A percentile compares a stretch with the other conserved stretches of the same genome.
Evolutionary conservation across 2,329 filamentous ascomycete species (phyloP).

Genomic region (Monilinia fructicola): DNA sequence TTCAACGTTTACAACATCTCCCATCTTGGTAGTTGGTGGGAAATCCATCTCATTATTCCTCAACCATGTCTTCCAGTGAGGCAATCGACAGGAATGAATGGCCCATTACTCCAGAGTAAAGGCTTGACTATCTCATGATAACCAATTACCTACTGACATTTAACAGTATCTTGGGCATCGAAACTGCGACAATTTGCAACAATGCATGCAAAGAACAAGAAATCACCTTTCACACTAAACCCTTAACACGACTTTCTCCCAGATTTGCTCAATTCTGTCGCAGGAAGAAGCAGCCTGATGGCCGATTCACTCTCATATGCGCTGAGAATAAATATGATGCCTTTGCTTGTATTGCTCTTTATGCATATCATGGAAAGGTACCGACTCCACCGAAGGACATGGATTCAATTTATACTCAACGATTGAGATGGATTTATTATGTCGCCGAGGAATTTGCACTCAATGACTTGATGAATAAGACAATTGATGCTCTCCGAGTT

Average conservation of each 20-base stretch:
- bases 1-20: background rate
- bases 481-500: constrained; percentile 3
- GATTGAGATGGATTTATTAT: constrained; percentile 13
- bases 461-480: constrained; percentile 14
- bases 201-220: background rate
- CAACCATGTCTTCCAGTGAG: background rate
- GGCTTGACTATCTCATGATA: background rate
- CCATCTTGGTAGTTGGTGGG: background rate
- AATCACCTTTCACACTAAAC: constrained; percentile 17
- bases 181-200: constrained; percentile 9
- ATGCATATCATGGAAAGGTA: constrained; percentile 16
- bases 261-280: constrained; percentile 12
- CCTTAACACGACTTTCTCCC: constrained; percentile 11
- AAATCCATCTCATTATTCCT: background rate
- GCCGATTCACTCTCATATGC: constrained; percentile 10
- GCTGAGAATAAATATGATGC: constrained; percentile 5
- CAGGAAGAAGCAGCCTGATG: background rate
- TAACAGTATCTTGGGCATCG: constrained; percentile 8
- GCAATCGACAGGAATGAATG: constrained; percentile 4
- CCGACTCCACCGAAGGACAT: constrained; percentile 1
- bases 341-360: constrained; percentile 13
- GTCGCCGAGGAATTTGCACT: constrained; percentile 11
- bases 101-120: constrained; percentile 20
- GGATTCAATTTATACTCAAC: background rate
- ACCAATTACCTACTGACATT: background rate